Evolutionary conservation across 768 basidiomycete species (phyloP), one percentile per base, ranked within the genome.

Genomic region (Boletus pseudo-olivaceus): DNA sequence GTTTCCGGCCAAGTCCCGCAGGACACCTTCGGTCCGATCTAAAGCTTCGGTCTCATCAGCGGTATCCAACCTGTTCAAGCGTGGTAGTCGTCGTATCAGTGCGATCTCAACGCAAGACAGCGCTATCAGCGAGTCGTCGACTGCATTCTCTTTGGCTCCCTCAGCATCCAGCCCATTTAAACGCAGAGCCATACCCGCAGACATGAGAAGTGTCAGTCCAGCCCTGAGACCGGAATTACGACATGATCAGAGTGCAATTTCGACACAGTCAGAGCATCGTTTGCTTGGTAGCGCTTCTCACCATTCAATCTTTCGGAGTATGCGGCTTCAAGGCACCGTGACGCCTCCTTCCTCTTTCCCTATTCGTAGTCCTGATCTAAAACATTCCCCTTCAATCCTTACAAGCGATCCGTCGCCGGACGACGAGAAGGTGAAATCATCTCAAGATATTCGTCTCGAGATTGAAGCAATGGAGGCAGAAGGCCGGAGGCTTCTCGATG

Each of bases 381-480:
- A 70, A 57, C 74, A 69, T 54, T 72, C 75, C 11, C 58, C 56
- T 48, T 66, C 69, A 9, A 67, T 72, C 47, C 62, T 67, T 14
- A 51, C 65, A 35, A 60, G 42, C 41, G 59, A 62, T 73, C 76
- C 59, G 62, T 79, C 43, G 73, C 79, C 47, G 38, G 82, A 83
- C 53, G 83, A 85, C 47, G 81, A 84, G 2, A 76, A 73, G 48
- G 69, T 82, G 52, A 78, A 81, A 54, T 79, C 85, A n/a, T 77
- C 81, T 54, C 75, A 79, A 57, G 78, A 85, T 37, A 83, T 91
- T 50, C 82, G 78, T 37, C 73, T 79, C 42, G 85, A 90, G 61
- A 87, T 92, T 40, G 72, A 78, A 54, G 69, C 76, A 7, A 81
- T 92, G 40, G 88, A 90, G 66, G 82, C 83, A 32, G 89, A 92